phyloP scores from a whole-genome alignment of 371 early-diverging fungal genomes.

The Circinella minor region DNA sequence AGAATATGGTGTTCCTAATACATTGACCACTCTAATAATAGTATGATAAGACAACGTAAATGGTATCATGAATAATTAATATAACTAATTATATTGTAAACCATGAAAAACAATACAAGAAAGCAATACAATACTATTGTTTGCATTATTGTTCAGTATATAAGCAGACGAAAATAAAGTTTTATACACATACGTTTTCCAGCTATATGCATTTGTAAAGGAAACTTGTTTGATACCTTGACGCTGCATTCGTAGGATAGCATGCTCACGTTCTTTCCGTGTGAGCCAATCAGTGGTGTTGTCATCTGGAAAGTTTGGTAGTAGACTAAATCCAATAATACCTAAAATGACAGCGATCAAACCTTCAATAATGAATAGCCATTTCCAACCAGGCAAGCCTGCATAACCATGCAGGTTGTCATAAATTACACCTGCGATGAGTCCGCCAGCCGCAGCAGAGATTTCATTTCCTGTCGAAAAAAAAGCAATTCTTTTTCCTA shows the following conservation, averaged over 20 bases:
- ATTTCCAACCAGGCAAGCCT: conserved; percentile 26
- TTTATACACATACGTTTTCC: too few species aligned
- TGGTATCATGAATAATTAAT: too few species aligned
- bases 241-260: conserved; percentile 5
- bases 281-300: conserved; percentile 45
- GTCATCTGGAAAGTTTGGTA: conserved; percentile 52
- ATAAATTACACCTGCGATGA: conserved; percentile 20
- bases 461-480: not conserved
- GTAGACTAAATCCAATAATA: conserved; percentile 19
- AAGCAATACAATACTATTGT: too few species aligned
- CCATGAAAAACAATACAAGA: too few species aligned
- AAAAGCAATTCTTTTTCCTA: not conserved
- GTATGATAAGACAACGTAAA: too few species aligned
- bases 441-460: conserved; percentile 12
- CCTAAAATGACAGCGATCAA: conserved; percentile 27
- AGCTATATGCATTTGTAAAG: too few species aligned
- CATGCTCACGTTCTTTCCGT: conserved; percentile 41
- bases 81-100: too few species aligned
- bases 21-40: conserved; percentile 13
- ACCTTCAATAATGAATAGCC: conserved; percentile 26
- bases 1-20: conserved; percentile 22
- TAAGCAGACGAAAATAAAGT: too few species aligned
- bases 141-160: too few species aligned
- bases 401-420: conserved; percentile 18
- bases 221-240: too few species aligned